Conservation (phyloP, 495 filamentous ascomycete species). For the Geoglossum glabrum region DNA sequence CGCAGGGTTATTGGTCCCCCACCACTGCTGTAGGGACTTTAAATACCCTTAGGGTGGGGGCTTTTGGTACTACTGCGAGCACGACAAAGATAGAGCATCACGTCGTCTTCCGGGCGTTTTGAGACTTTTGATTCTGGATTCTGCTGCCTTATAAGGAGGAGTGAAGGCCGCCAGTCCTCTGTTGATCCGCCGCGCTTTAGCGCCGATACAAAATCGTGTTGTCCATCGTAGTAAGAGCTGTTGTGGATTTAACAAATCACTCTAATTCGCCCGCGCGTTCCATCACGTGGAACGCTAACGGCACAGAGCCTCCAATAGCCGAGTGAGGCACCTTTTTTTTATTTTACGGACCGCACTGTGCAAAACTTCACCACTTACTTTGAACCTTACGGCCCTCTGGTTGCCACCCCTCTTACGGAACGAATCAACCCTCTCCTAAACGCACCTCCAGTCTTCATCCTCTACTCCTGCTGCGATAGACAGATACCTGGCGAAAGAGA, state of each 20-base stretch:
- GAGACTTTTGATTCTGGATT: not conserved
- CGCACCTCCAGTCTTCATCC: too few relatives aligned
- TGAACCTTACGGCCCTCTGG: too few relatives aligned
- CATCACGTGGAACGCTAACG: not conserved
- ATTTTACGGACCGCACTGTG: not conserved
- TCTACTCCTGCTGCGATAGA: too few relatives aligned
- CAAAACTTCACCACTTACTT: not conserved
- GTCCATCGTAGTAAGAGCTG: too few relatives aligned
- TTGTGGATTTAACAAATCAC: too few relatives aligned
- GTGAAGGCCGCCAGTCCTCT: not conserved
- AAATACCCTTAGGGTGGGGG: not conserved
- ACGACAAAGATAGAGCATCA: conserved; percentile 1
- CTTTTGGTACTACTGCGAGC: not conserved
- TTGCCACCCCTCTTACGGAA: too few relatives aligned
- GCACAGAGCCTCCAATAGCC: not conserved
- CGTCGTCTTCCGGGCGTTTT: not conserved
- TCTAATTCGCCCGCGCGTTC: not conserved
- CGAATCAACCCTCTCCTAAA: too few relatives aligned
- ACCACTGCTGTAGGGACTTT: not conserved
- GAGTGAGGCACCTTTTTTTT: not conserved
- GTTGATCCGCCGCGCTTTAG: too few relatives aligned
- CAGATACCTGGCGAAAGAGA: too few relatives aligned
- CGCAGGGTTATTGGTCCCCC: not conserved
- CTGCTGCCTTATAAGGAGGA: not conserved
- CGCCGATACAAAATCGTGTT: too few relatives aligned